Percentiles rank a stretch among this genome's conserved stretches.
phyloP scores from a whole-genome alignment of 176 grass and related monocot genomes.

The sorghum (Sorghum bicolor) region Sorghum_bicolor_NCBIv3 NC_012874.2:64935501-64936000 shows the following conservation, averaged over 20 bases:
- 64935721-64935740: not conserved
- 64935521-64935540: not conserved
- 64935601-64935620: not conserved
- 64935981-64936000: constrained; percentile 72
- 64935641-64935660: not conserved
- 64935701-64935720: too few relatives aligned
- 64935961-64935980: constrained; percentile 61
- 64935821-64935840: too few relatives aligned
- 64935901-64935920: not conserved
- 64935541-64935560: not conserved
- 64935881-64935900: too few relatives aligned
- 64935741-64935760: not conserved
- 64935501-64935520: too few relatives aligned
- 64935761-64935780: not conserved
- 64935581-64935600: not conserved
- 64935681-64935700: too few relatives aligned
- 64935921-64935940: constrained; percentile 60
- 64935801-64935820: too few relatives aligned
- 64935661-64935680: not conserved
- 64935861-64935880: too few relatives aligned
- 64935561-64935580: not conserved
- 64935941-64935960: constrained; percentile 71
- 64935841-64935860: too few relatives aligned
- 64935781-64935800: not conserved
- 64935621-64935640: not conserved